These are phyloP conservation scores for Jatropha podagrica DNA, from an alignment of 441 rosid genomes.

Conservation along the genomic window DNA sequence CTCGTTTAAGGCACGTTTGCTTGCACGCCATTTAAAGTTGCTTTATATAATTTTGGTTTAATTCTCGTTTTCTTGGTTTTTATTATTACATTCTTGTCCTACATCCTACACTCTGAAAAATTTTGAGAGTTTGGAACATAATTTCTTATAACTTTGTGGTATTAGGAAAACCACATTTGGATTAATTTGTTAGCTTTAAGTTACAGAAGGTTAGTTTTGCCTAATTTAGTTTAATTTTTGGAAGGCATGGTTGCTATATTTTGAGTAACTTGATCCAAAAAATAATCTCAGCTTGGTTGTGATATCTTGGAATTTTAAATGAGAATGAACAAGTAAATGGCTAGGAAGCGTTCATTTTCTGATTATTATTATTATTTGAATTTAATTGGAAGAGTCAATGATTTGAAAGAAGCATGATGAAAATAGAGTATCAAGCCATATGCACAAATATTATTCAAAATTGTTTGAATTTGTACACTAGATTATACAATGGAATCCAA, in stretches of 20 bases:
- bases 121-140: background rate
- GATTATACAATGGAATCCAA: background rate
- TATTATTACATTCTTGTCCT: background rate
- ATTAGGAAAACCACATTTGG: no score
- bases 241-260: background rate
- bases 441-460: background rate
- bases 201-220: background rate
- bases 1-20: conserved; percentile 67
- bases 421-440: background rate
- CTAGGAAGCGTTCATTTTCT: background rate
- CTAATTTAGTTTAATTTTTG: background rate
- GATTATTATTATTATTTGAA: background rate
- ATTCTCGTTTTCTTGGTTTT: background rate
- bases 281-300: background rate
- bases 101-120: background rate
- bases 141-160: background rate
- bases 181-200: no score
- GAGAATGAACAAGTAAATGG: background rate
- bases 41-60: background rate
- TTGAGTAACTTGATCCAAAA: background rate
- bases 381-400: background rate
- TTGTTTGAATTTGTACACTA: background rate
- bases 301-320: background rate
- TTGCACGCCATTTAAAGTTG: background rate
- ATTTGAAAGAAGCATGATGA: background rate